phyloP scores from a whole-genome alignment of 768 basidiomycete species.

The Porphyrellus cyaneotinctus region DNA sequence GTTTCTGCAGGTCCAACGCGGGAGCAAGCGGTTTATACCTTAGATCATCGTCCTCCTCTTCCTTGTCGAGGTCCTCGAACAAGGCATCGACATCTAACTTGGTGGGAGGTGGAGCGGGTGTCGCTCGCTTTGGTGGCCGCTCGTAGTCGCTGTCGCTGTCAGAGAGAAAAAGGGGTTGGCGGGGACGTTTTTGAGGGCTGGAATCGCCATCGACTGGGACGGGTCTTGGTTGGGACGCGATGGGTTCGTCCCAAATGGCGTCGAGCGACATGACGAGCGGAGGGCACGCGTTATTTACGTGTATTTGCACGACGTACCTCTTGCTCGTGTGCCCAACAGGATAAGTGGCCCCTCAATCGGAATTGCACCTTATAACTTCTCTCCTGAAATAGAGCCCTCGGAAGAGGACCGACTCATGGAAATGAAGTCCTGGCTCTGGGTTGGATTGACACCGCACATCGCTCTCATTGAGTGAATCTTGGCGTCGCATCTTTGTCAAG shows the following conservation, averaged over 20 bases:
- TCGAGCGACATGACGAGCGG: conserved; percentile 37
- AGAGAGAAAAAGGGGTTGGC: conserved; percentile 53
- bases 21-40: conserved; percentile 46
- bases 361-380: conserved; percentile 26
- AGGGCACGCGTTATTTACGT: conserved; percentile 26
- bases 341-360: no score
- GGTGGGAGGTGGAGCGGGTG: conserved; percentile 11
- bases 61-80: conserved; percentile 47
- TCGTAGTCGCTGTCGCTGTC: conserved; percentile 44
- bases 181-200: conserved; percentile 30
- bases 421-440: conserved; percentile 40
- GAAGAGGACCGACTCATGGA: conserved; percentile 21
- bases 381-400: conserved; percentile 15
- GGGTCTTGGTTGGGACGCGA: conserved; percentile 25
- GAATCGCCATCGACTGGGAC: conserved; percentile 16
- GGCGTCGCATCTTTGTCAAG: no score
- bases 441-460: no score
- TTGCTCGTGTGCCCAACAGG: no score
- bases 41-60: conserved; percentile 43
- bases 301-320: conserved; percentile 23
- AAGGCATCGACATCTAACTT: conserved; percentile 38
- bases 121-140: conserved; percentile 25
- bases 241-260: conserved; percentile 59
- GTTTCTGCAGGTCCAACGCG: conserved; percentile 51
- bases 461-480: no score